Evolutionary conservation across 1,284 basidiomycete genomes (phyloP), one percentile per base, ranked within the genome.

Genomic region (Irpex sp.): DNA sequence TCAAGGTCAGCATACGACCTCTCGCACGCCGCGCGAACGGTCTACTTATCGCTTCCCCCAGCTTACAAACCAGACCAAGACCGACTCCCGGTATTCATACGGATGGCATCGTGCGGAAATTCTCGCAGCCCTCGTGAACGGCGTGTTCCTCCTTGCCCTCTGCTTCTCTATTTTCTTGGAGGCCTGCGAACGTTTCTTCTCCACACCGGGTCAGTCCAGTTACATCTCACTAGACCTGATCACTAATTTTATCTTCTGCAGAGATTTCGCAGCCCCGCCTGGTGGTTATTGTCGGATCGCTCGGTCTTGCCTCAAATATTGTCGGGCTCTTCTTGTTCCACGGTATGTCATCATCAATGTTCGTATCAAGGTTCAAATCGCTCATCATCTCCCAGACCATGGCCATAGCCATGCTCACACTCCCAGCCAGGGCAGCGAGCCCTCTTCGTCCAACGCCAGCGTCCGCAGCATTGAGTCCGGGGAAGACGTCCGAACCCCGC

Each of bases 61-160:
- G 89, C 79, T 91, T 58, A 84, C 88, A 31, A 78, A 78, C 49
- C 78, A 81, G 59, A 81, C 75, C 17, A 81, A 86, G 68, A 82
- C 82, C 57, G 77, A 80, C 66, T 76, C 81, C 46, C 86, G 87
- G 49, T 96, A 95, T 75, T 93, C 93, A 1, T 97, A 97, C 72
- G 95, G 95, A 19, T 98, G 96, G 95, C 97, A 99, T 77, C 85
- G 97, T 62, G 97, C 97, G n/a, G 97, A 99, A 74, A 97, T 99
- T 65, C 85, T 99, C 6, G 95, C 95, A 35, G 94, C 95, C 0
- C 83, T 99, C 55, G 81, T 98, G 71, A 99, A 99, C 71, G 97
- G 97, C 58, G 96, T 98, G 61, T 98, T 98, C 79, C 85, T 99
- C 2, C 80, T 95, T 57, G 97, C 97, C 0, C 86, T 99, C 0